Evolutionary conservation across 2,329 filamentous ascomycete species (phyloP), one percentile per base, ranked within the genome.

Genomic region (Fusarium sp.): DNA sequence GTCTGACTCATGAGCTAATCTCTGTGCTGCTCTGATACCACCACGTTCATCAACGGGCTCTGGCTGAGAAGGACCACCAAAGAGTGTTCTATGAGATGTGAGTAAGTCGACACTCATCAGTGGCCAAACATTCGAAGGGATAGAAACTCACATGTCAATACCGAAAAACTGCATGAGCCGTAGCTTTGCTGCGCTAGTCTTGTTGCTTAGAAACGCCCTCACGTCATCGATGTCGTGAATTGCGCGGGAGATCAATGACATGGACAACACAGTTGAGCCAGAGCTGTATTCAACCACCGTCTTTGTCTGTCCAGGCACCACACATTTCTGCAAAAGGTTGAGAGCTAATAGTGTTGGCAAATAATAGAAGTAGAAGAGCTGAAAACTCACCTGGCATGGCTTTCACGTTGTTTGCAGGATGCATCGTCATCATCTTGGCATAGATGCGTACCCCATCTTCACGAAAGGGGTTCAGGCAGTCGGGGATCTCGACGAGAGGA

Each of bases 341-440:
- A 89, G 76, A 0, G 88, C 88, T 81, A 6, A 11, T 0, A 20
- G 16, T 20, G n/a, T 68, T 18, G 72, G 20, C 14, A 20, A 52
- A 11, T 7, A 10, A 16, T 22, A 27, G 2, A 37, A 14, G 24
- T 1, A n/a, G 13, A 2, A 6, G 24, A 13, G 4, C 2, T 14
- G 2, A 11, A 14, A 3, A 13, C 9, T 2, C 66, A 87, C 87
- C 88, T 75, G 90, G 90, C 81, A 92, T 86, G 3, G 88, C 86
- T 77, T 92, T 92, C 73, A 92, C 90, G 57, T 92, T 92, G 70
- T 92, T 89, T 5, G 90, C 88, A 1, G 91, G 90, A 75, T 90
- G 88, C 84, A 88, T 88, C 3, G 88, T 90, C 86, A 92, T 88
- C 88, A 92, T 89, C 81, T 92, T 92, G 41, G 90, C 90, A 72